phyloP scores from a whole-genome alignment of 805 yeast genomes.

The Yueomyces sinensis region DNA sequence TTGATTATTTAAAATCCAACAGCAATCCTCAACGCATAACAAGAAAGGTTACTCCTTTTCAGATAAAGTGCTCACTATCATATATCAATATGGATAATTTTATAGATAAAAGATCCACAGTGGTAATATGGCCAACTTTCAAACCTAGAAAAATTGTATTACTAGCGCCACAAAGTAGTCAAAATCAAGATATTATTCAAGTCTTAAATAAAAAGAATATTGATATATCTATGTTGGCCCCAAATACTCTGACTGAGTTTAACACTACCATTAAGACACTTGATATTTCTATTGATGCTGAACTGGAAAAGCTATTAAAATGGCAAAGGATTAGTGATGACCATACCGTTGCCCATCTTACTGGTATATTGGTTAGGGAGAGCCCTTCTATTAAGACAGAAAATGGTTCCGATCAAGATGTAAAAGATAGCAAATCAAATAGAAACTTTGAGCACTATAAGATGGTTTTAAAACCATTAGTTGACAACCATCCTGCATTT shows the following conservation, averaged over 20 bases:
- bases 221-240: constrained; percentile 21
- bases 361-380: constrained; percentile 34
- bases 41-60: constrained; percentile 23
- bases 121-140: constrained; percentile 62
- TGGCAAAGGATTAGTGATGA: constrained; percentile 86
- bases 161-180: constrained; percentile 10
- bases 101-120: constrained; percentile 71
- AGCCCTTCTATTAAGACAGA: constrained; percentile 1
- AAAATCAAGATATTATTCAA: constrained; percentile 7
- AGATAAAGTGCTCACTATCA: constrained; percentile 55
- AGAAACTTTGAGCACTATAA: constrained; percentile 8
- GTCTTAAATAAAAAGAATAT: constrained; percentile 15
- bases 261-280: constrained; percentile 43
- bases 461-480: constrained; percentile 19
- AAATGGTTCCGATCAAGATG: constrained; percentile 3
- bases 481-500: constrained; percentile 14
- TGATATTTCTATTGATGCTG: constrained; percentile 57
- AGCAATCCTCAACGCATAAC: constrained; percentile 38
- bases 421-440: constrained; percentile 8
- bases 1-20: constrained; percentile 36
- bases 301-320: constrained; percentile 41
- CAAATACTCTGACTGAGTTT: constrained; percentile 33
- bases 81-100: constrained; percentile 74
- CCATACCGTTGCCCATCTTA: constrained; percentile 68
- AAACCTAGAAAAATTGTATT: constrained; percentile 65